Evolutionary conservation across 192 early-diverging fungal species (phyloP).

Genomic region (Pilobolus umbonatus): DNA sequence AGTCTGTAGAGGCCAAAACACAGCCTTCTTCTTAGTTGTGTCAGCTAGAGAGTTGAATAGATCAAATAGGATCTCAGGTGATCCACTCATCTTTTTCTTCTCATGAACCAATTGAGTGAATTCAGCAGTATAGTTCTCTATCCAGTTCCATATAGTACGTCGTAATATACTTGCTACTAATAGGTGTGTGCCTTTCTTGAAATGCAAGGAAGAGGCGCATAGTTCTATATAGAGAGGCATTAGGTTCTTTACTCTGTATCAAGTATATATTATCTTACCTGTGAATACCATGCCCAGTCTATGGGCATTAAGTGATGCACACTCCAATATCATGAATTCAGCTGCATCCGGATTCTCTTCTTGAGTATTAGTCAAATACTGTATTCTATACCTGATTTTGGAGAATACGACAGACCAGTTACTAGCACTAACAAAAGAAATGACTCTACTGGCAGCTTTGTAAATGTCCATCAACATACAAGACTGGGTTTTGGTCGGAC

Average conservation of each 20-base stretch:
- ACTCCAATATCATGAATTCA: slow-evolving; percentile 63
- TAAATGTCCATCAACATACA: slow-evolving; percentile 58
- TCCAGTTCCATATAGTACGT: slow-evolving; percentile 89
- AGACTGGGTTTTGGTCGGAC: slow-evolving; percentile 3
- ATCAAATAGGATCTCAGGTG: slow-evolving; percentile 74
- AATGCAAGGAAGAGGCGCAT: slow-evolving; percentile 41
- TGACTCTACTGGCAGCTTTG: slow-evolving; percentile 69
- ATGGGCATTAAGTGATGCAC: slow-evolving; percentile 44
- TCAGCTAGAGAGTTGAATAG: slow-evolving; percentile 56
- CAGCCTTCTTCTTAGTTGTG: slow-evolving; percentile 52
- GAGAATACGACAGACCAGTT: slow-evolving; percentile 83
- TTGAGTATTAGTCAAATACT: slow-evolving; percentile 51
- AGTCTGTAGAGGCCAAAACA: slow-evolving; percentile 84
- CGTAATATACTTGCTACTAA: slow-evolving; percentile 68
- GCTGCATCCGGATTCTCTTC: slow-evolving; percentile 63
- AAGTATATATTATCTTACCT: slow-evolving; percentile 25
- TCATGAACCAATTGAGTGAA: slow-evolving; percentile 65
- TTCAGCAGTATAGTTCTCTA: slow-evolving; percentile 75
- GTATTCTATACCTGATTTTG: slow-evolving; percentile 58
- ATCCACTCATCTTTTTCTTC: slow-evolving; percentile 51
- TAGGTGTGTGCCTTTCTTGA: slow-evolving; percentile 65
- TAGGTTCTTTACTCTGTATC: neutral
- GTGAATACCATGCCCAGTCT: slow-evolving; percentile 43
- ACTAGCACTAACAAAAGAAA: slow-evolving; percentile 79
- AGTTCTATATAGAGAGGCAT: slow-evolving; percentile 31